phyloP scores from a whole-genome alignment of 2,329 filamentous ascomycete genomes.

The Curvularia sp. region DNA sequence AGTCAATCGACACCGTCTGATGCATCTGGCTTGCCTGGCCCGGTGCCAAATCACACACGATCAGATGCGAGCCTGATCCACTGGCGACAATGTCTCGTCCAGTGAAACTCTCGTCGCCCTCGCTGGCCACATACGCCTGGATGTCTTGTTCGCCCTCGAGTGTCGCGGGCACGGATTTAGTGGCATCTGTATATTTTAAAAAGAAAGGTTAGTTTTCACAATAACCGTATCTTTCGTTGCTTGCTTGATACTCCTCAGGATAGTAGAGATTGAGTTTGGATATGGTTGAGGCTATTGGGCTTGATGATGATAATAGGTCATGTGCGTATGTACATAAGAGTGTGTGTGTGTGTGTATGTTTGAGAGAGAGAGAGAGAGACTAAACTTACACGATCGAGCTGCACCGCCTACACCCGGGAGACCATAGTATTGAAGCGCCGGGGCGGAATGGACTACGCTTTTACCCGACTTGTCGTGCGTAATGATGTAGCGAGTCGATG shows the following conservation, averaged over 20 bases:
- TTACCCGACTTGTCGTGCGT: background rate
- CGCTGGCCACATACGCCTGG: background rate
- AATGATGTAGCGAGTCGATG: background rate
- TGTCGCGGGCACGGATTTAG: background rate
- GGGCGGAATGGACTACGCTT: background rate
- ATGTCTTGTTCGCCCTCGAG: background rate
- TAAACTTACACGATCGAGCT: background rate
- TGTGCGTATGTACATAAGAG: background rate
- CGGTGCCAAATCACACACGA: slow-evolving; percentile 21
- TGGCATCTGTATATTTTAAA: background rate
- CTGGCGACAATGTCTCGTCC: background rate
- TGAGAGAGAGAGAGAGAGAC: background rate
- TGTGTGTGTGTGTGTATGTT: background rate
- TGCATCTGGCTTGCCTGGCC: slow-evolving; percentile 26
- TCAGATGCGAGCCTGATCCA: background rate
- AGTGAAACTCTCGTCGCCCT: background rate
- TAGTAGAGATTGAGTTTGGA: too few relatives aligned
- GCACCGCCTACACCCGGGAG: background rate
- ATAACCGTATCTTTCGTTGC: too few relatives aligned
- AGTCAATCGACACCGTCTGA: slow-evolving; percentile 29
- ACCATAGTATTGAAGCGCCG: background rate
- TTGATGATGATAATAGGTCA: background rate
- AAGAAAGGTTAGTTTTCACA: background rate
- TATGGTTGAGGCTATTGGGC: too few relatives aligned
- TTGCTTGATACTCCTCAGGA: too few relatives aligned